Conservation (phyloP, 2,329 filamentous ascomycete genomes). For the Neurospora sp. region DNA sequence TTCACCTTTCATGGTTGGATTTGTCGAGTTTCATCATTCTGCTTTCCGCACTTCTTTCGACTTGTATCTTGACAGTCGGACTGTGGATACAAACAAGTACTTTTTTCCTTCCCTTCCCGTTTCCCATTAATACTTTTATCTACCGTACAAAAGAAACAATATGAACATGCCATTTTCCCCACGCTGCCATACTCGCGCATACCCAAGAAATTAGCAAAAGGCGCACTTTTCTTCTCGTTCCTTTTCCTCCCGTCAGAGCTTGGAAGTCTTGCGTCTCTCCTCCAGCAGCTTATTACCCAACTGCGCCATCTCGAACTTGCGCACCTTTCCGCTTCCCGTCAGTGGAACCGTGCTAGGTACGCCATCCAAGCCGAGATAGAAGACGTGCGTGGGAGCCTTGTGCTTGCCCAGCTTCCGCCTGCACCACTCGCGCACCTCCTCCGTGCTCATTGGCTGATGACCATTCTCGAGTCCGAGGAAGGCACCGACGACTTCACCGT, state of each 20-base stretch:
- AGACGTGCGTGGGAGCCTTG: conserved; percentile 63
- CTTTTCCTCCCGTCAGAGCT: conserved; percentile 25
- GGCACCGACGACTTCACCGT: conserved; percentile 62
- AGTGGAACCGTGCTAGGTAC: conserved; percentile 47
- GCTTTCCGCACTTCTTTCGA: not conserved
- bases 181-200: not conserved
- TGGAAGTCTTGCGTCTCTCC: conserved; percentile 33
- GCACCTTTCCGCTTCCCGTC: conserved; percentile 63
- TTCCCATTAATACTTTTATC: not conserved
- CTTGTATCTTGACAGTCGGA: not conserved
- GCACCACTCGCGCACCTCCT: conserved; percentile 53
- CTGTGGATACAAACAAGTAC: not conserved
- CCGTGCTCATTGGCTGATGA: conserved; percentile 30
- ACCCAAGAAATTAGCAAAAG: not conserved
- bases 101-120: not conserved
- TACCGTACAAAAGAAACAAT: not conserved
- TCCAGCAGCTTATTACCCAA: conserved; percentile 44
- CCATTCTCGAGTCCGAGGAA: conserved; percentile 41
- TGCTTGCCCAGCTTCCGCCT: conserved; percentile 51
- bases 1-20: not conserved
- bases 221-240: not conserved
- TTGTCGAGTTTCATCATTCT: not conserved
- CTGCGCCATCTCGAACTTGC: conserved; percentile 54
- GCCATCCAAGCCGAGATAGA: conserved; percentile 59
- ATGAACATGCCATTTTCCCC: not conserved